Percentiles rank a stretch among this genome's conserved stretches.
These are phyloP conservation scores for Aplosporella prunicola DNA, from an alignment of 2,329 filamentous ascomycete species.

Conservation along the genomic window DNA sequence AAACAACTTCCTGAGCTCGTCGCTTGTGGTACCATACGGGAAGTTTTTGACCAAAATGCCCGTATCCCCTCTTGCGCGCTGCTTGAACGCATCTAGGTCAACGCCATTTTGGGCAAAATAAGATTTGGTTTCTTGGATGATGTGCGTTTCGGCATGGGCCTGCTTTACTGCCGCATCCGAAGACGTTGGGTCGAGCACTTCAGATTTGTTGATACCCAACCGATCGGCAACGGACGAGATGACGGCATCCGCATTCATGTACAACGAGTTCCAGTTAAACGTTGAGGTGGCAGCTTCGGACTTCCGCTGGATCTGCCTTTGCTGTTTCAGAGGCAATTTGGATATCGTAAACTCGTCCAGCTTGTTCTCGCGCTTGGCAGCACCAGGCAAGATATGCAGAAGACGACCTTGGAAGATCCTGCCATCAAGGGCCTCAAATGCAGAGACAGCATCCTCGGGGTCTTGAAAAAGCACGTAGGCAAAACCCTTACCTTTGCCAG, in stretches of 20 bases:
- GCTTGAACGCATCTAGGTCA: slow-evolving; percentile 85
- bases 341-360: slow-evolving; percentile 84
- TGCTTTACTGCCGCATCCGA: slow-evolving; percentile 92
- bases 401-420: slow-evolving; percentile 87
- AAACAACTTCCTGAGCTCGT: slow-evolving; percentile 72
- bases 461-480: slow-evolving; percentile 74
- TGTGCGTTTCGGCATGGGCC: slow-evolving; percentile 88
- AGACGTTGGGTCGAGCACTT: slow-evolving; percentile 89
- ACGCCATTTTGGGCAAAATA: slow-evolving; percentile 85
- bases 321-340: slow-evolving; percentile 88
- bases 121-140: slow-evolving; percentile 91
- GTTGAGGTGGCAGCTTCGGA: slow-evolving; percentile 64
- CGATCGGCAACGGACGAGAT: slow-evolving; percentile 81
- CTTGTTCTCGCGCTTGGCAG: slow-evolving; percentile 69
- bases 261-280: slow-evolving; percentile 99
- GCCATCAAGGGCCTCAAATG: slow-evolving; percentile 71
- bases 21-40: slow-evolving; percentile 67
- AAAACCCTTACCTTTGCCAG: slow-evolving; percentile 76
- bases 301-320: slow-evolving; percentile 80
- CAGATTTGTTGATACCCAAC: slow-evolving; percentile 81
- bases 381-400: slow-evolving; percentile 78
- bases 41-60: slow-evolving; percentile 94
- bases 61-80: slow-evolving; percentile 71
- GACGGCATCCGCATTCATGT: slow-evolving; percentile 90
- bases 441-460: slow-evolving; percentile 62